These are phyloP conservation scores for Lagerstroemia fauriei DNA, from an alignment of 441 rosid genomes.

Conservation along the genomic window DNA sequence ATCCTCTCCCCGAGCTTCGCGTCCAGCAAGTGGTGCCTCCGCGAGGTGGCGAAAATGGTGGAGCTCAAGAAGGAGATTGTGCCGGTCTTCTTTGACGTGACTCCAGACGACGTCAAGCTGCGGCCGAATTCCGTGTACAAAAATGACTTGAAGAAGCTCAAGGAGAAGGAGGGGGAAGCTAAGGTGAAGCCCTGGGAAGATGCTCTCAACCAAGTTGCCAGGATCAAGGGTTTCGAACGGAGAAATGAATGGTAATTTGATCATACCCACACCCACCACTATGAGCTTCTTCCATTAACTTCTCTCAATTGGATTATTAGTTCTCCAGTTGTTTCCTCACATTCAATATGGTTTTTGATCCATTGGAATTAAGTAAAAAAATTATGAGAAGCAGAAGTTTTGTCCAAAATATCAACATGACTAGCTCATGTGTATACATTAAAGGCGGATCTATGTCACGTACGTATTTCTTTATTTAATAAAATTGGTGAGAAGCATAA, in stretches of 20 bases:
- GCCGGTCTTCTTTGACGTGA: constrained; percentile 3
- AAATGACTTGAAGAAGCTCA: background rate
- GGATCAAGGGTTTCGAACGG: background rate
- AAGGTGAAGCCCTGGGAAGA: background rate
- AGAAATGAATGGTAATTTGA: background rate
- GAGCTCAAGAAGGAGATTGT: background rate
- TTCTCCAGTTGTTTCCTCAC: no score
- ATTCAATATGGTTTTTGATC: no score
- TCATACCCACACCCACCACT: background rate
- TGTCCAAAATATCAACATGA: no score
- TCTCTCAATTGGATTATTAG: no score
- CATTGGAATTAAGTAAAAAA: no score
- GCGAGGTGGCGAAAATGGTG: background rate
- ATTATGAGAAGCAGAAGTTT: no score
- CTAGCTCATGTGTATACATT: no score
- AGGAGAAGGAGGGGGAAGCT: background rate
- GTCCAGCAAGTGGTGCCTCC: constrained; percentile 9
- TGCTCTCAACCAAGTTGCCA: background rate
- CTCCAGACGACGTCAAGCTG: background rate
- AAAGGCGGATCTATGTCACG: no score
- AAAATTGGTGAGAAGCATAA: no score
- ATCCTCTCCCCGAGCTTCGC: background rate
- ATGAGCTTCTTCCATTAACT: no score
- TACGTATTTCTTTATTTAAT: no score
- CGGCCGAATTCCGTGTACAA: background rate